These are phyloP conservation scores for Blastocystis sp. DNA, from an alignment of 352 stramenopile genomes.

Conservation along the genomic window DNA sequence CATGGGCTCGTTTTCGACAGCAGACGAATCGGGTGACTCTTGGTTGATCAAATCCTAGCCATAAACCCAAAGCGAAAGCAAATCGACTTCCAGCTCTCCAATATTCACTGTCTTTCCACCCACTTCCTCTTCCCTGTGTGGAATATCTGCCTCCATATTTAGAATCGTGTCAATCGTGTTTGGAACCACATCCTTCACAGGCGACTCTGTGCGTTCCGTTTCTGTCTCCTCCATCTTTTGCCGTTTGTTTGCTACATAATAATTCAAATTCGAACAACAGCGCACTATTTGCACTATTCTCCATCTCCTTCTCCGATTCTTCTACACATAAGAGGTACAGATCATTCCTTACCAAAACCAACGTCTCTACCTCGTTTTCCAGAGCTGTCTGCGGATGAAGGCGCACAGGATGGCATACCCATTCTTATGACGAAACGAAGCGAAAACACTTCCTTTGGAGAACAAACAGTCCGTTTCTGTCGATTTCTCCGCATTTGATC, in stretches of 20 bases:
- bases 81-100: conserved; percentile 32
- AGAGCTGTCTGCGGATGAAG: no score
- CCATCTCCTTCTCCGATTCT: no score
- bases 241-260: not conserved
- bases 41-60: conserved; percentile 28
- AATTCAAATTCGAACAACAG: not conserved
- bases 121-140: not conserved
- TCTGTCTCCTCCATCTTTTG: not conserved
- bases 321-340: no score
- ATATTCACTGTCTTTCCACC: conserved; percentile 32
- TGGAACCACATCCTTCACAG: not conserved
- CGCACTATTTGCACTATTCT: not conserved
- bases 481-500: not conserved
- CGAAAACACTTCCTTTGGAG: no score
- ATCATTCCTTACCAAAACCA: no score
- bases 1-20: not conserved
- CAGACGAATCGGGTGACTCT: not conserved
- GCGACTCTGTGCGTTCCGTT: no score
- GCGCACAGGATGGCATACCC: no score
- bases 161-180: not conserved
- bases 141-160: not conserved
- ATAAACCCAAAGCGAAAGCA: not conserved
- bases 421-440: no score
- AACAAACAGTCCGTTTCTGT: not conserved
- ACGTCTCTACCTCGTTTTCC: no score